Conservation (phyloP, 495 filamentous ascomycete species). For the Aspergillus bridgeri region DNA sequence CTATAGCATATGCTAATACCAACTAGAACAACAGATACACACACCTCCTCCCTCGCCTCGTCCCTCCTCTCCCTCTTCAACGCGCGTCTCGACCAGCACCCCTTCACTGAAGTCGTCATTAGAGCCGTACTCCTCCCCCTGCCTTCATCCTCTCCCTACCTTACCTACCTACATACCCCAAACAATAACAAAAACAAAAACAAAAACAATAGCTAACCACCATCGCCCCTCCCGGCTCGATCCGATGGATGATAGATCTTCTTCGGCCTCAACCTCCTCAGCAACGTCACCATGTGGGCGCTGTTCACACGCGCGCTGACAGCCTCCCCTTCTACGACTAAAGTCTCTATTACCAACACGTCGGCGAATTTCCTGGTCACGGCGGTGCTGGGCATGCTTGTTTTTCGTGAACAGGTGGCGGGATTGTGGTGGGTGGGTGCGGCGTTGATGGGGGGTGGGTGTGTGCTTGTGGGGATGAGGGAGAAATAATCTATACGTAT, state of each 20-base stretch:
- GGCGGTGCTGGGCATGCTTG: constrained; percentile 71
- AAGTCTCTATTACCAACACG: constrained; percentile 91
- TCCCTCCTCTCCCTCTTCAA: constrained; percentile 60
- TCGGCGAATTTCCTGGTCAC: constrained; percentile 89
- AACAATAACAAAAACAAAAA: too few species aligned
- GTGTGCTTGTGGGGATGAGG: constrained; percentile 83
- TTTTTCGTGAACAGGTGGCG: constrained; percentile 69
- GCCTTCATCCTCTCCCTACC: constrained; percentile 11
- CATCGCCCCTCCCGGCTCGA: too few species aligned
- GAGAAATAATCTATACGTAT: constrained; percentile 34
- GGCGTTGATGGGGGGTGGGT: constrained; percentile 77
- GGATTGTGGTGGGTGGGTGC: constrained; percentile 90
- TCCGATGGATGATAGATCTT: constrained; percentile 54
- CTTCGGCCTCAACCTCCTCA: constrained; percentile 82
- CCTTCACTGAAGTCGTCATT: constrained; percentile 60
- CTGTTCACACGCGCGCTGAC: constrained; percentile 81
- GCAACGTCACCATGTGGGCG: constrained; percentile 94
- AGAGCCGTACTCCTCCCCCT: constrained; percentile 55
- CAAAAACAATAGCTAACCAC: too few species aligned
- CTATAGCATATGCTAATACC: too few species aligned
- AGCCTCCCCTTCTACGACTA: constrained; percentile 76
- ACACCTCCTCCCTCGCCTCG: constrained; percentile 68
- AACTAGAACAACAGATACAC: constrained; percentile 73
- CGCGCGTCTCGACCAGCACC: constrained; percentile 33
- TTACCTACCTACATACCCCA: constrained; percentile 2